Base-by-base conservation (phyloP, 2,329 filamentous ascomycete genomes). In the Fusarium brevicatenulatum region DNA sequence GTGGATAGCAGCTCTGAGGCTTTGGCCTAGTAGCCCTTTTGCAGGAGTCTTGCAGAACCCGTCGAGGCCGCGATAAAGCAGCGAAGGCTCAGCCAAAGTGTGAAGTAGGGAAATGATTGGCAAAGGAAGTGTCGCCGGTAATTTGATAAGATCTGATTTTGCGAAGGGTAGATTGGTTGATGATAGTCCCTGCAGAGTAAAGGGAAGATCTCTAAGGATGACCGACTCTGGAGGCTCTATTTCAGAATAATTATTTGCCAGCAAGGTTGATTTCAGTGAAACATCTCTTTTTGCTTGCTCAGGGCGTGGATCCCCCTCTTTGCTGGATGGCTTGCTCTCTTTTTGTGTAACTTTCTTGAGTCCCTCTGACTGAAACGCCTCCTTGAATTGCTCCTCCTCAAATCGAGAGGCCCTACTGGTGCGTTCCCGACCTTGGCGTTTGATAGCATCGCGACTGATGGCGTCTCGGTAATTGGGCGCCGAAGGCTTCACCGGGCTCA, bases 131-230 rank as follows among this genome's bases (percentile, higher is more conserved):
- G 91, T 93, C 1, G 90, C 78, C 0, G 96, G 97, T 32, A 99
- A 85, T 77, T 91, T 93, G 58, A 98, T 84, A 5, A 89, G 90
- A 28, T 91, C 89, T 30, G 90, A 86, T 19, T 90, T 90, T 15
- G 89, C 84, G 73, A 98, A 98, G 2, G 91, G 88, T 43, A 98
- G 85, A 72, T 95, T 94, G 3, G 92, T 92, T 1, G 95, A 97
- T 4, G 95, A 97, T 5, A 98, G 86, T 1, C 96, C 96, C 82
- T 98, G 96, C 0, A 98, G 86, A 1, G 95, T 98, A 79, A 96
- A 98, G 0, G 96, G 95, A 7, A 98, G 85, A 79, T 98, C 95
- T 74, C 92, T 89, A 28, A 95, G 83, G 18, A 95, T 86, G 21
- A 87, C 86, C 32, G 88, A 87, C 79, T 95, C 93, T 3, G 90